A percentile compares a stretch with the other conserved stretches of the same genome.
Conservation (phyloP, 2,329 filamentous ascomycete species). For the Neofusicoccum ribis region DNA sequence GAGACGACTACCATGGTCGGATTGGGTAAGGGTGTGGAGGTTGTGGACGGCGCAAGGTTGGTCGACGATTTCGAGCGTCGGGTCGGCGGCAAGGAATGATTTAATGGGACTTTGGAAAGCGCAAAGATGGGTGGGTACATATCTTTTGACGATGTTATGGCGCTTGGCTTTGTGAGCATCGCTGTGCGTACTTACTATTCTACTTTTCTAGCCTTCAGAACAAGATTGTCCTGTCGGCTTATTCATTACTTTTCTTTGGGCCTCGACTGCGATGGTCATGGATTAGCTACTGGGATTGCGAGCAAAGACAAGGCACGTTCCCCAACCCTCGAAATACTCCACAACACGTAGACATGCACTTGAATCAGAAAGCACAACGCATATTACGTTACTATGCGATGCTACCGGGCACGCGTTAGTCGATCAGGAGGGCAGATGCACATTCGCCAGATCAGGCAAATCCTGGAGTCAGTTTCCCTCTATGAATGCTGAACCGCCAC, state of each 20-base stretch:
- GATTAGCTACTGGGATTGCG: no score
- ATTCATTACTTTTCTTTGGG: background rate
- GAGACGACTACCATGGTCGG: conserved; percentile 65
- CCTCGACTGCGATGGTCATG: background rate
- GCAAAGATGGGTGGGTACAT: background rate
- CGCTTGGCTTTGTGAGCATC: background rate
- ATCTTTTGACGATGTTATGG: conserved; percentile 1
- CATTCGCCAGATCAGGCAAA: background rate
- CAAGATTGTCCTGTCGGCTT: background rate
- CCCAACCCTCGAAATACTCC: no score
- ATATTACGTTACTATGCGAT: background rate
- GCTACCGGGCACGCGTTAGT: no score
- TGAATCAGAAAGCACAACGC: no score
- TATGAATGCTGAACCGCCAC: no score
- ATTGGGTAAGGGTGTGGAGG: conserved; percentile 80
- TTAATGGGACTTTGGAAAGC: background rate
- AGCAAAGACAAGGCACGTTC: no score
- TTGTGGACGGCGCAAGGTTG: conserved; percentile 79
- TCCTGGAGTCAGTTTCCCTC: background rate
- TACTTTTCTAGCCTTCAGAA: background rate
- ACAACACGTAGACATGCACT: no score
- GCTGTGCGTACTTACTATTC: background rate
- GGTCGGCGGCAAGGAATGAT: conserved; percentile 61
- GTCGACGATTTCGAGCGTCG: conserved; percentile 85
- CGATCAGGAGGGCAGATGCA: background rate